Base-by-base conservation (phyloP, 2,329 filamentous ascomycete species). In the Aspergillus fischeri region DNA sequence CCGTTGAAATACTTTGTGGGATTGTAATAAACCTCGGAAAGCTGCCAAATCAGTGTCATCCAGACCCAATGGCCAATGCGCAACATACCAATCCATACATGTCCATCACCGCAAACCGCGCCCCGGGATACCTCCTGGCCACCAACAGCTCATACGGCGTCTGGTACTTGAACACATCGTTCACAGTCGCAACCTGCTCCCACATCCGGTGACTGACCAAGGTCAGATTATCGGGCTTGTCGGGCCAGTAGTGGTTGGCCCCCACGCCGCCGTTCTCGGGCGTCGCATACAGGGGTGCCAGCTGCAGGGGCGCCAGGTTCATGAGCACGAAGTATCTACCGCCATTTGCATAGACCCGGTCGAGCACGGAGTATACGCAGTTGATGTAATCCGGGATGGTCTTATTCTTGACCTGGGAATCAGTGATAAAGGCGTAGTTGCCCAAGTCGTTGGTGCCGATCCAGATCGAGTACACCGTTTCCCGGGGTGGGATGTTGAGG, bases 381-480 rank as follows among this genome's bases (percentile, higher is more conserved):
- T 87, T 82, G 3, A 86, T 79, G 66, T 87, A 91, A 66, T 86
- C 81, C 1, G 80, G 76, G 5, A 92, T 79, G 1, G 83, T 86
- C 25, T 84, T 85, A 11, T 81, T 82, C 0, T 75, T 64, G 4
- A 80, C 72, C 68, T 91, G 86, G 25, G 78, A 79, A 67, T 91
- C 87, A 4, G 81, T 84, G 32, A 92, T 70, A 67, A 92, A 88
- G 8, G 82, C 87, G 52, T 79, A 73, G 56, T 78, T 79, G 24
- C 89, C 89, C 9, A 93, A 77, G 66, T 94, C 90, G 68, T 93
- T 93, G 25, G 89, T 92, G 3, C 90, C 90, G 65, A 92, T 91
- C 88, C 88, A 92, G 52, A 92, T 81, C 1, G 85, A 81, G 66
- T 91, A 92, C 2, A 90, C 85, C 0, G 88, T 90, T 60, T 86